Evolutionary conservation across 2,329 filamentous ascomycete genomes (phyloP), one percentile per base, ranked within the genome.

Genomic region (Claviceps monticola): DNA sequence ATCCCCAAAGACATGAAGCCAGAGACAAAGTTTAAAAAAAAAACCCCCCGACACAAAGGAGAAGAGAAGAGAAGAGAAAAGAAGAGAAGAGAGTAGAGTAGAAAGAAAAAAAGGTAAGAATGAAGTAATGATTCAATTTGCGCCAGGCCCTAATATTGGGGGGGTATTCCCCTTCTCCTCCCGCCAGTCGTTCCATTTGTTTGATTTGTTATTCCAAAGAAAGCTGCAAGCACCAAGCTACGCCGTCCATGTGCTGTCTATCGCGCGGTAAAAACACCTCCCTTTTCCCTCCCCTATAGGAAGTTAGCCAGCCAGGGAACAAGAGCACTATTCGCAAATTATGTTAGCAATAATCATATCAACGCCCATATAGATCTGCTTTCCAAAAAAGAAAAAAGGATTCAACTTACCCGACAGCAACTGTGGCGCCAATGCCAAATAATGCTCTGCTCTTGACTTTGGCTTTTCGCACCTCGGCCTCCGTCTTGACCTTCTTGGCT

Each of bases 401-500:
- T 45, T 23, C 7, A 11, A 84, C 89, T 73, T 79, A 97, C 93
- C 90, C 90, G 67, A 96, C 78, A 53, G 87, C 88, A 65, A 96
- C 76, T 46, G 88, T 93, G 53, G 88, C 88, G 56, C 84, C 87
- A 50, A 97, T 79, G 53, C 93, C 91, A 56, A 95, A 77, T 55
- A 95, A 73, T 46, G 93, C 88, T 63, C 89, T 81, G 68, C 83
- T 88, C 70, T 88, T 84, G 58, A 96, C 88, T 62, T 83, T 86
- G 70, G 94, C 85, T 71, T 88, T 90, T 67, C 84, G 84, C 58
- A 94, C 67, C 68, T 93, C 84, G 45, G 86, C 79, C 64, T 93
- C 86, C 1, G 88, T 85, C 74, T 83, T 88, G 42, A 79, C 80
- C 64, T 84, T 88, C 79, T 97, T 97, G 66, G 82, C 67, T 47